phyloP scores from a whole-genome alignment of 495 filamentous ascomycete genomes.

The Hypoxylon subgilvum region DNA sequence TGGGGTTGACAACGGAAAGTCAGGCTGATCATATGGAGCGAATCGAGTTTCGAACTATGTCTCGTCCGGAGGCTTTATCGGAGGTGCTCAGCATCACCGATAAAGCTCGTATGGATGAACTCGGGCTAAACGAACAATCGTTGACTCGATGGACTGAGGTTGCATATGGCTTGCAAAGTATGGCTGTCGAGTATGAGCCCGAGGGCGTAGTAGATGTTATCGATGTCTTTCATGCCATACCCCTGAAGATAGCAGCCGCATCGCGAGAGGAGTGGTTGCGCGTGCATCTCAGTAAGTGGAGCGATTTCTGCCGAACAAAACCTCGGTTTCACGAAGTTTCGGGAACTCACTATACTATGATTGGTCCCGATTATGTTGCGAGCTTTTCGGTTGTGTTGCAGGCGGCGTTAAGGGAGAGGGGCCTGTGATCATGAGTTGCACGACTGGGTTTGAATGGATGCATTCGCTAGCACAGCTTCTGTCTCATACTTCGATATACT shows the following conservation, averaged over 20 bases:
- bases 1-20: slow-evolving; percentile 50
- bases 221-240: slow-evolving; percentile 57
- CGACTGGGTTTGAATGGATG: too few species aligned
- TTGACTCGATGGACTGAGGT: slow-evolving; percentile 50
- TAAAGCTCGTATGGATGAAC: slow-evolving; percentile 41
- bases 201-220: slow-evolving; percentile 46
- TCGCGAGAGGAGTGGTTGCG: slow-evolving; percentile 51
- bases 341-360: slow-evolving; percentile 53
- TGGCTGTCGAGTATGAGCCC: slow-evolving; percentile 60
- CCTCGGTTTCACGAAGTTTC: slow-evolving; percentile 39
- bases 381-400: slow-evolving; percentile 42
- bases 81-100: slow-evolving; percentile 40
- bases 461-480: too few species aligned
- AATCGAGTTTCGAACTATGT: slow-evolving; percentile 7
- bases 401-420: slow-evolving; percentile 36
- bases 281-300: slow-evolving; percentile 51
- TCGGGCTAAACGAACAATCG: slow-evolving; percentile 41
- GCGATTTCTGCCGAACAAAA: slow-evolving; percentile 43
- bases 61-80: slow-evolving; percentile 35
- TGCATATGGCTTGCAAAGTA: slow-evolving; percentile 49
- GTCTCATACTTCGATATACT: too few species aligned
- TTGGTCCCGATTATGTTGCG: slow-evolving; percentile 42
- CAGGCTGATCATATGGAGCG: not conserved
- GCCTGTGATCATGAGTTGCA: slow-evolving; percentile 22
- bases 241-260: slow-evolving; percentile 49